A percentile compares a stretch with the other conserved stretches of the same genome.
These are phyloP conservation scores for Pyracantha coccinea DNA, from an alignment of 331 rosid species.

Conservation along the genomic window DNA sequence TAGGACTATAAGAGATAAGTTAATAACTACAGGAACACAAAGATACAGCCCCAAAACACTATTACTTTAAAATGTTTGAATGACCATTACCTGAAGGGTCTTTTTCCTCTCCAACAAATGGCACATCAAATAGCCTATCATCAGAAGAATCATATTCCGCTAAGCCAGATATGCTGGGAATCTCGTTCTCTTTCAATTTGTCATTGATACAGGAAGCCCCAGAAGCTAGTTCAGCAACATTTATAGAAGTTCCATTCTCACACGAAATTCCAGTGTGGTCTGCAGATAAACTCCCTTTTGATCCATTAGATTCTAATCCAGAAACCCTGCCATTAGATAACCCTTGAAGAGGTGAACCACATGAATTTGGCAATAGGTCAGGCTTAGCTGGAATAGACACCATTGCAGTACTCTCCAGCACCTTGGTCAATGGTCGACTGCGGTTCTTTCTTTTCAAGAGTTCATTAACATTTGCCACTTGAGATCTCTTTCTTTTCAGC, in stretches of 20 bases:
- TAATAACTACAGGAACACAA: neutral
- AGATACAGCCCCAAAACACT: neutral
- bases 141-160: slow-evolving; percentile 47
- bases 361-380: slow-evolving; percentile 55
- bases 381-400: slow-evolving; percentile 65
- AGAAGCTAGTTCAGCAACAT: slow-evolving; percentile 37
- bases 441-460: slow-evolving; percentile 60
- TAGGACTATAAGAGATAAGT: slow-evolving; percentile 1
- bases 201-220: slow-evolving; percentile 32
- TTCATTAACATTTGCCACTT: slow-evolving; percentile 59
- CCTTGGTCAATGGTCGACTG: slow-evolving; percentile 73
- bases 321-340: slow-evolving; percentile 43
- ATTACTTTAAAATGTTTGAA: neutral
- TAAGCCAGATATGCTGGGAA: slow-evolving; percentile 29
- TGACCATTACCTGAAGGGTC: slow-evolving; percentile 45
- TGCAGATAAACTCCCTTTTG: slow-evolving; percentile 35
- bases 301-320: slow-evolving; percentile 40
- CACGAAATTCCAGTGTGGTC: slow-evolving; percentile 34
- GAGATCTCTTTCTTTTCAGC: slow-evolving; percentile 73
- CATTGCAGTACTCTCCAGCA: slow-evolving; percentile 84
- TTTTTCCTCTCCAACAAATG: slow-evolving; percentile 57
- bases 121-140: slow-evolving; percentile 49
- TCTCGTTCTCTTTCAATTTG: slow-evolving; percentile 43
- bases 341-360: slow-evolving; percentile 43
- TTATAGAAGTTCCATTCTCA: slow-evolving; percentile 53